A percentile compares a stretch with the other conserved stretches of the same genome.
Conservation (phyloP, 75 land plant species). For the Selaginella tamariscina region DNA sequence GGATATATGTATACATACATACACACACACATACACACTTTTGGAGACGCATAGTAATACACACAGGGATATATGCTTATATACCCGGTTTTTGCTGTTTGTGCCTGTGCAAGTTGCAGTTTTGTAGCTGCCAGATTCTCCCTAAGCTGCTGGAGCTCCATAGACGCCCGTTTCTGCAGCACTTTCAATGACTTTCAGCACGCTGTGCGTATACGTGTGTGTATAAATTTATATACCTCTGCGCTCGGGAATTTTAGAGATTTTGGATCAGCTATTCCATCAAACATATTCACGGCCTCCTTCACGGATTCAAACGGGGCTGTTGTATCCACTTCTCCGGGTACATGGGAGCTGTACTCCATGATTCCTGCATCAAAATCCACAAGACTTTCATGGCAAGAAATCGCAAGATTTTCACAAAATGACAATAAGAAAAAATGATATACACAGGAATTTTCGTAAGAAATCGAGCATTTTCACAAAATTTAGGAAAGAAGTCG, state of each 20-base stretch:
- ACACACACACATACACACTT: too few relatives aligned
- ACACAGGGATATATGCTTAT: too few relatives aligned
- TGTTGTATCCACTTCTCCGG: slow-evolving; percentile 52
- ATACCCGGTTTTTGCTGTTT: neutral
- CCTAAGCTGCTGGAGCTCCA: neutral
- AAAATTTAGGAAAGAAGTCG: too few relatives aligned
- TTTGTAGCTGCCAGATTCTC: neutral
- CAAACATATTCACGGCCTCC: slow-evolving; percentile 65
- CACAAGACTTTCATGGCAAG: too few relatives aligned
- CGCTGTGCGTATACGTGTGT: neutral
- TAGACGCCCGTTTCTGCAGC: neutral
- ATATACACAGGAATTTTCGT: too few relatives aligned
- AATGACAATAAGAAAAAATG: too few relatives aligned
- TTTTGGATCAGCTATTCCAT: slow-evolving; percentile 53
- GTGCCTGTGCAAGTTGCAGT: neutral
- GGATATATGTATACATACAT: too few relatives aligned
- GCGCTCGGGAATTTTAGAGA: slow-evolving; percentile 38
- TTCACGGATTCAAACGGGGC: slow-evolving; percentile 72
- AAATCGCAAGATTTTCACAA: too few relatives aligned
- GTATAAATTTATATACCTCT: slow-evolving; percentile 33
- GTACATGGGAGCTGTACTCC: too few relatives aligned
- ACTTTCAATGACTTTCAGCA: neutral
- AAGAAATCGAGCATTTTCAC: too few relatives aligned
- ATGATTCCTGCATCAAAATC: too few relatives aligned
- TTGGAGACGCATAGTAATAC: too few relatives aligned